These are phyloP conservation scores for Mycena latifolia DNA, from an alignment of 768 basidiomycete genomes.

Conservation along the genomic window DNA sequence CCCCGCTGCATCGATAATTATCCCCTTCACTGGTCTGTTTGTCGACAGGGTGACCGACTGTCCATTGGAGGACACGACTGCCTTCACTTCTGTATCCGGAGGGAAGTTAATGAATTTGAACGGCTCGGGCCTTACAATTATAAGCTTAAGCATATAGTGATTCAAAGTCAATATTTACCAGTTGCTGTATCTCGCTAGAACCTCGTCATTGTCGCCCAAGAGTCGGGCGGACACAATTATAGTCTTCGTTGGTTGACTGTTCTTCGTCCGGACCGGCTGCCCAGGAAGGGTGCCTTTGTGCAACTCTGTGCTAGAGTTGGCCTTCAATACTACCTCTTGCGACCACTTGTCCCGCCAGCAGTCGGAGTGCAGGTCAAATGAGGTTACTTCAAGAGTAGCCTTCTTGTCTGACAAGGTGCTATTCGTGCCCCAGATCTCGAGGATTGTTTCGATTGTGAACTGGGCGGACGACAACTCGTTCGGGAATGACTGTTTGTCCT, in stretches of 20 bases:
- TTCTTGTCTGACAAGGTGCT: constrained; percentile 70
- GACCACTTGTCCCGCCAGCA: constrained; percentile 64
- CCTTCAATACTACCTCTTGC: constrained; percentile 65
- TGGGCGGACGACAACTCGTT: constrained; percentile 74
- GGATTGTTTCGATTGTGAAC: constrained; percentile 72
- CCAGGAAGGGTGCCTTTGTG: constrained; percentile 79
- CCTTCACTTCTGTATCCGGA: constrained; percentile 69
- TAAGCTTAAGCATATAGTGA: background rate
- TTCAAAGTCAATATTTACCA: constrained; percentile 57
- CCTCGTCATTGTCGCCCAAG: constrained; percentile 63
- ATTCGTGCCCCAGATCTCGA: constrained; percentile 94
- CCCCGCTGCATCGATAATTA: constrained; percentile 85
- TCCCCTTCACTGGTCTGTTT: constrained; percentile 85
- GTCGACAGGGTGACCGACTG: constrained; percentile 70
- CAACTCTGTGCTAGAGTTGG: constrained; percentile 90
- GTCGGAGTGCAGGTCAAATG: constrained; percentile 73
- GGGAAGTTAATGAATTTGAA: constrained; percentile 95
- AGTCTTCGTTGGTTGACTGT: constrained; percentile 71
- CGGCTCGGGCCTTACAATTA: constrained; percentile 84
- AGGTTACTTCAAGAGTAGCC: constrained; percentile 72
- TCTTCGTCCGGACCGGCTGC: constrained; percentile 75
- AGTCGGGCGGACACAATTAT: constrained; percentile 82
- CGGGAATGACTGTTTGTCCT: constrained; percentile 70
- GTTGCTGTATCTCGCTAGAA: constrained; percentile 82
- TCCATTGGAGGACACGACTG: constrained; percentile 63